Conservation (phyloP, 2,329 filamentous ascomycete species). For the Penicillium crustosum region DNA sequence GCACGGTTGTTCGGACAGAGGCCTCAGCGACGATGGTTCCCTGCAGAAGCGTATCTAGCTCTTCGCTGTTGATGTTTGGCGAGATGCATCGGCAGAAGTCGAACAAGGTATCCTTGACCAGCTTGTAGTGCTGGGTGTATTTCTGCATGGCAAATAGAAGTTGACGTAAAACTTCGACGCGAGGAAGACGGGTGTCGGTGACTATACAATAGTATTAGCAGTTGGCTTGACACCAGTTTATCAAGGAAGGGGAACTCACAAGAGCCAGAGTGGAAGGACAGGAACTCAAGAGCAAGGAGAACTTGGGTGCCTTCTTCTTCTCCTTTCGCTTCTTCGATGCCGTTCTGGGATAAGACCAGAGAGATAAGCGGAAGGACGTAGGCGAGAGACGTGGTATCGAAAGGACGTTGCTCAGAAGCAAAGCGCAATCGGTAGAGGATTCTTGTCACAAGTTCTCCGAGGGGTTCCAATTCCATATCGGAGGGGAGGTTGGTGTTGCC, state of each 20-base stretch:
- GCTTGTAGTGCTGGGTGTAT: slow-evolving; percentile 91
- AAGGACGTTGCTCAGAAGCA: slow-evolving; percentile 87
- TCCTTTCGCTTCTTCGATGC: slow-evolving; percentile 60
- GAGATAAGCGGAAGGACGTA: slow-evolving; percentile 84
- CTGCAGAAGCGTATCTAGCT: slow-evolving; percentile 73
- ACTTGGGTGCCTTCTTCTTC: slow-evolving; percentile 90
- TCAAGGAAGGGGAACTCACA: slow-evolving; percentile 49
- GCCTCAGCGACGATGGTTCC: slow-evolving; percentile 77
- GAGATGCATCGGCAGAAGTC: slow-evolving; percentile 84
- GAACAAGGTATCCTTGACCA: slow-evolving; percentile 86
- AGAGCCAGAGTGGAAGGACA: slow-evolving; percentile 82
- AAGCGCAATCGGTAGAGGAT: slow-evolving; percentile 89
- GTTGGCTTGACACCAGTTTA: not conserved
- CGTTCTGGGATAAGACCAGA: slow-evolving; percentile 73
- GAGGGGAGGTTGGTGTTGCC: slow-evolving; percentile 71
- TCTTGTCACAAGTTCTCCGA: slow-evolving; percentile 78
- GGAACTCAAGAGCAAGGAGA: slow-evolving; percentile 80
- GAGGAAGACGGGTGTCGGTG: slow-evolving; percentile 71
- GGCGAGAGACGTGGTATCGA: slow-evolving; percentile 82
- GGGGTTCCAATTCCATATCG: slow-evolving; percentile 72
- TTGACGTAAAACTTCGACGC: slow-evolving; percentile 68
- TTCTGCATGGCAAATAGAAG: slow-evolving; percentile 81
- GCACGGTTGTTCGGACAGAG: slow-evolving; percentile 76
- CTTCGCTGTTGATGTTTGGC: slow-evolving; percentile 70
- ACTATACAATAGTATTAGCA: slow-evolving; percentile 30